Evolutionary conservation across 2,329 filamentous ascomycete genomes (phyloP), one percentile per base, ranked within the genome.

Genomic region (Fusarium guadeloupense): DNA sequence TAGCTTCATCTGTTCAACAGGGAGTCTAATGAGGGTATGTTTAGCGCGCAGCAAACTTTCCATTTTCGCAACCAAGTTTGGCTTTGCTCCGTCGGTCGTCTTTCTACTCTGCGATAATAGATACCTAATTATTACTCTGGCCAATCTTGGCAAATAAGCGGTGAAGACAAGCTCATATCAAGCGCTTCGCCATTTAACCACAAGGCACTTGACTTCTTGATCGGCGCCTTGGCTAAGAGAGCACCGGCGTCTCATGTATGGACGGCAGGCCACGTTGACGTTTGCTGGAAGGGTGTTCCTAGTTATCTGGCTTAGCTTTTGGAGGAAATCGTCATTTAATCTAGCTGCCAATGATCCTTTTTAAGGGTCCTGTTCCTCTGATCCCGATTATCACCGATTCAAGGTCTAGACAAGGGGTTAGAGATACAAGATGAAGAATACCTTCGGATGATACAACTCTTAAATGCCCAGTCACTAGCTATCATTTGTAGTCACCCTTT

Each of bases 1-100:
- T 56, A 64, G 60, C 37, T 44, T 51, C 54, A 56, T 45, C 60
- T 61, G 54, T 41, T 47, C 10, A n/a, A 42, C 40, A 49, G 20
- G 50, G 55, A 17, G 20, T 42, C 47, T 30, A 59, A 41, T 54
- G 41, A 54, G 47, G 42, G 35, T 54, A 35, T 23, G 20, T 40
- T 40, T 49, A 37, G 31, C 42, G 33, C 48, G 10, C 16, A 10
- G 33, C n/a, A 49, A 41, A 60, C 42, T 42, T 12, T 9, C 13
- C 14, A 19, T 37, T 37, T 37, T 37, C 20, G 13, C 35, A 10
- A 9, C 30, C 30, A 25, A 54, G 30, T 40, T 39, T 41, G 19
- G 34, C 34, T 39, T 43, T 30, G 26, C 23, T 60, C 43, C 49
- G n/a, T 38, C 28, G 26, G 14, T 30, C 17, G 25, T 35, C 34